A percentile compares a stretch with the other conserved stretches of the same genome.
These are phyloP conservation scores for Rhynchosporium agropyri DNA, from an alignment of 2,329 filamentous ascomycete genomes.

Conservation along the genomic window DNA sequence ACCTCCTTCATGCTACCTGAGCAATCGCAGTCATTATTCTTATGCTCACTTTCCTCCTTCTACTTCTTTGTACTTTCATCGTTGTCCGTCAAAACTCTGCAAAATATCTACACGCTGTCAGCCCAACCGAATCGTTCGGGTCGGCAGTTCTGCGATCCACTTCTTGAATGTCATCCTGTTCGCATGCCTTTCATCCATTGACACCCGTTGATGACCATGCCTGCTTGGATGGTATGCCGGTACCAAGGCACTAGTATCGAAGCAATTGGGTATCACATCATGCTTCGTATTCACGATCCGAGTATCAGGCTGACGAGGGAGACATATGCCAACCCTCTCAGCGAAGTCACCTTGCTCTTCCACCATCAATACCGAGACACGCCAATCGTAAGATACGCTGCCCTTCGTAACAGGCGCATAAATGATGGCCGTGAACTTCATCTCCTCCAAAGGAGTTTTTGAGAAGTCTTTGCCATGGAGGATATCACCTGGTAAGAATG, in stretches of 20 bases:
- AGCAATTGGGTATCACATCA: neutral
- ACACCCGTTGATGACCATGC: too few species aligned
- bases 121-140: neutral
- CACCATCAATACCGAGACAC: neutral
- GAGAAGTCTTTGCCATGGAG: neutral
- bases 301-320: neutral
- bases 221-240: neutral
- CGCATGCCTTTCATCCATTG: neutral
- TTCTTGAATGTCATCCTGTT: neutral
- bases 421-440: neutral
- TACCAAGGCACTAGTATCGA: neutral
- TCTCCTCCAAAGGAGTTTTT: neutral
- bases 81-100: neutral
- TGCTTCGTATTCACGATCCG: neutral
- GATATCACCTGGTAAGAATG: neutral
- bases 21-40: too few species aligned
- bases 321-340: conserved; percentile 5
- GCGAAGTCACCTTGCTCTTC: neutral
- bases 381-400: neutral
- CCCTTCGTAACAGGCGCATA: neutral
- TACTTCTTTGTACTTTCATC: too few species aligned
- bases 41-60: too few species aligned
- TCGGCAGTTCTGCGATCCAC: neutral
- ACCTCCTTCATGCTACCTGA: too few species aligned
- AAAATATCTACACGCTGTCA: neutral